Conservation (phyloP, 192 early-diverging fungal species). For the Thamnidium elegans region DNA sequence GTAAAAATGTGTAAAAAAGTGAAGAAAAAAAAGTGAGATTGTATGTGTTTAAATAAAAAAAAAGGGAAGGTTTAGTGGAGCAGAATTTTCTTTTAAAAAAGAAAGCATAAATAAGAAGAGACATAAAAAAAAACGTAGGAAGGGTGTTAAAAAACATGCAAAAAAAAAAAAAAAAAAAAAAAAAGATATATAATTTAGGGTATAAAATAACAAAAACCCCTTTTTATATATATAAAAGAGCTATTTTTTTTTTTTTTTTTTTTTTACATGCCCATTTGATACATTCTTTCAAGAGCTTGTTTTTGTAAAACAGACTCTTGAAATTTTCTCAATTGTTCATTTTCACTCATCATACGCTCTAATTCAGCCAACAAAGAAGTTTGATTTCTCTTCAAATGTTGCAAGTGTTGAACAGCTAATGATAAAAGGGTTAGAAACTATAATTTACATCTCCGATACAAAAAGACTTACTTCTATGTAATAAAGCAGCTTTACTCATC, state of each 20-base stretch:
- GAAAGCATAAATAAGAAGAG: neutral
- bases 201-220: constrained; percentile 1
- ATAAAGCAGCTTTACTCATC: constrained; percentile 43
- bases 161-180: constrained; percentile 8
- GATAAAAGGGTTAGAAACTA: neutral
- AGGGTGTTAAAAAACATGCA: constrained; percentile 1
- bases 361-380: constrained; percentile 29
- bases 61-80: too few relatives aligned
- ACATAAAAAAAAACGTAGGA: neutral
- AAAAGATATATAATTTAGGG: neutral
- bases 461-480: constrained; percentile 35
- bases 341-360: constrained; percentile 26
- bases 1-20: too few relatives aligned
- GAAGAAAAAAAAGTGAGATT: too few relatives aligned
- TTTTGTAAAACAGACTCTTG: constrained; percentile 36
- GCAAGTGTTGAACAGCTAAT: constrained; percentile 41
- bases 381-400: constrained; percentile 43
- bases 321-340: constrained; percentile 34
- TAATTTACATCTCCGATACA: neutral
- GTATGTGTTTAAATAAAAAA: too few relatives aligned
- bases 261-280: constrained; percentile 28
- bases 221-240: neutral
- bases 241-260: neutral
- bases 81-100: neutral
- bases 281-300: constrained; percentile 40